A percentile compares a stretch with the other conserved stretches of the same genome.
Conservation (phyloP, 495 filamentous ascomycete genomes). For the Penicillium crystallinum region DNA sequence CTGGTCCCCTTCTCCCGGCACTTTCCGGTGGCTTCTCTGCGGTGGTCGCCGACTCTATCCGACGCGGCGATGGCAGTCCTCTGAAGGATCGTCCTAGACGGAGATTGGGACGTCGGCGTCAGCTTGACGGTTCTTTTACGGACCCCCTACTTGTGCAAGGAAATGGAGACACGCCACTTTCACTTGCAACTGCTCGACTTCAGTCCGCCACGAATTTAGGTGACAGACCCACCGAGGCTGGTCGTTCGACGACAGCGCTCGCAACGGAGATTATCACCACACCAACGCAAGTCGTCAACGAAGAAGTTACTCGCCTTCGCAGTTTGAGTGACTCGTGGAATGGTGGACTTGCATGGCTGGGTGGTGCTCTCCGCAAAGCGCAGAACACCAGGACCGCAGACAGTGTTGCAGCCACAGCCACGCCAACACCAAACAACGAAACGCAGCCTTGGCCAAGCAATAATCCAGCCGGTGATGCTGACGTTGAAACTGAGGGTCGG, state of each 20-base stretch:
- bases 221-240: constrained; percentile 19
- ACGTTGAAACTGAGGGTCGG: constrained; percentile 6
- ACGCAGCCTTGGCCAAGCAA: neutral
- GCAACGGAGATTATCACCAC: constrained; percentile 13
- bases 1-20: constrained; percentile 31
- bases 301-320: constrained; percentile 29
- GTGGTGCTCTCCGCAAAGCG: constrained; percentile 24
- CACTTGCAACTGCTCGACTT: constrained; percentile 25
- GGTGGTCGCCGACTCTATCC: constrained; percentile 57
- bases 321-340: constrained; percentile 45
- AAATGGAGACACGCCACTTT: constrained; percentile 17
- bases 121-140: constrained; percentile 25
- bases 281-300: constrained; percentile 7
- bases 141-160: constrained; percentile 14
- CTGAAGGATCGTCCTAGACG: constrained; percentile 28
- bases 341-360: constrained; percentile 40
- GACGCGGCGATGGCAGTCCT: constrained; percentile 45
- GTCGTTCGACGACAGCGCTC: constrained; percentile 24
- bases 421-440: constrained; percentile 10
- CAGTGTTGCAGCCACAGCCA: constrained; percentile 13
- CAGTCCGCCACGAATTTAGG: constrained; percentile 26
- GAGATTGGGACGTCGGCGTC: constrained; percentile 24
- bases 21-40: constrained; percentile 53
- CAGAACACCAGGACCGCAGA: constrained; percentile 3
- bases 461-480: neutral